Conservation (phyloP, 176 grass and related monocot species). For the Tillandsia leiboldiana region DNA sequence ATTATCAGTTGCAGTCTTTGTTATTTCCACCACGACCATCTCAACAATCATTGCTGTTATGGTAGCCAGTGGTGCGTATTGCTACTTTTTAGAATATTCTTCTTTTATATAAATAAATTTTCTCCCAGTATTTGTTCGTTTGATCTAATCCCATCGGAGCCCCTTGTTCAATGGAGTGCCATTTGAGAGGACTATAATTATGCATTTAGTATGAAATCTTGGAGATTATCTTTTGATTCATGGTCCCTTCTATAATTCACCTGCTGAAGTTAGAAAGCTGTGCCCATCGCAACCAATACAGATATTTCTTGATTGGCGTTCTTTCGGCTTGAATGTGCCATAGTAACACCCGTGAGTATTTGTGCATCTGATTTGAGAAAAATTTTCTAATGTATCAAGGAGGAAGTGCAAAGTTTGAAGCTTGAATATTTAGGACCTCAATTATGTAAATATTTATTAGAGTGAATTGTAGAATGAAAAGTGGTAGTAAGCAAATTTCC, state of each 20-base stretch:
- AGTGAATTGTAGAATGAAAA: too few species aligned
- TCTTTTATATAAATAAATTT: neutral
- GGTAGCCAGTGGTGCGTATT: slow-evolving; percentile 42
- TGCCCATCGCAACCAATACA: too few species aligned
- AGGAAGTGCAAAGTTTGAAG: too few species aligned
- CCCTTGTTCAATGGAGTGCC: neutral
- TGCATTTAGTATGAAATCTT: neutral
- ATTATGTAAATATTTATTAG: too few species aligned
- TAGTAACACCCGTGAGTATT: too few species aligned
- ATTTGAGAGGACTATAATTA: neutral
- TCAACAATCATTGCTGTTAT: slow-evolving; percentile 35
- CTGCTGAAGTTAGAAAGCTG: too few species aligned
- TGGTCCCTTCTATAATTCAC: neutral
- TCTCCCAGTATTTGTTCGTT: neutral
- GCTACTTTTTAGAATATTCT: neutral
- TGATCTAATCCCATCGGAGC: neutral
- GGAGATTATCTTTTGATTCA: neutral
- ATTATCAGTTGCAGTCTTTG: slow-evolving; percentile 36
- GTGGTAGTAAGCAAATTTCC: too few species aligned
- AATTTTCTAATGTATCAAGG: too few species aligned
- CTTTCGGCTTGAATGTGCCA: too few species aligned
- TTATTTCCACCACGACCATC: slow-evolving; percentile 36
- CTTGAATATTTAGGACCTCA: too few species aligned
- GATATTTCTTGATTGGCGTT: too few species aligned
- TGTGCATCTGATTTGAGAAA: too few species aligned